These are phyloP conservation scores for Hemerocallis citrina DNA, from an alignment of 106 monocot species.

Conservation along the genomic window DNA sequence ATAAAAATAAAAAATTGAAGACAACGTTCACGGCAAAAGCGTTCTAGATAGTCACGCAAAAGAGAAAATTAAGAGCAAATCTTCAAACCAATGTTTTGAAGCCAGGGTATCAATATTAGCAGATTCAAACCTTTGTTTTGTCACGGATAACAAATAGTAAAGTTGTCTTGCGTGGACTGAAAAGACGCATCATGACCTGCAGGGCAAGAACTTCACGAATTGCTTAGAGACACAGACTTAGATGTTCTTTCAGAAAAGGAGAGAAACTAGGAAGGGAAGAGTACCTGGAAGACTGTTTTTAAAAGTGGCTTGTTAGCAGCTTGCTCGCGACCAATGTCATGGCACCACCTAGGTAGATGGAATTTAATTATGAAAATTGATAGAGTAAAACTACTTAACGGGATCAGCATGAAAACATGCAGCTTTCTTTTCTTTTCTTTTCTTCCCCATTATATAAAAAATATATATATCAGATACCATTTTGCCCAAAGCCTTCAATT, in stretches of 20 bases:
- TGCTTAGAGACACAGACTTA: background rate
- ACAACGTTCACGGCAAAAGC: too few relatives aligned
- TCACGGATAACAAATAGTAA: constrained; percentile 62
- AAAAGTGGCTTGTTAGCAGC: constrained; percentile 77
- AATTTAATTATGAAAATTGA: background rate
- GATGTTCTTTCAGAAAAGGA: background rate
- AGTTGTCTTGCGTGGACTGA: constrained; percentile 49
- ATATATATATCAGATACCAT: too few relatives aligned
- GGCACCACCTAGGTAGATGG: constrained; percentile 57
- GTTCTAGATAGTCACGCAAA: too few relatives aligned
- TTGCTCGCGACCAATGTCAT: constrained; percentile 85
- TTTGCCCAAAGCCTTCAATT: too few relatives aligned
- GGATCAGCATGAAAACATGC: background rate
- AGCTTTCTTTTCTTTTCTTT: background rate
- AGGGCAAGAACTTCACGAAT: background rate
- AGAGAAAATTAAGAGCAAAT: too few relatives aligned
- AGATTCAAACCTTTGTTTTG: constrained; percentile 34
- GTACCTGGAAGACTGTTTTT: constrained; percentile 74
- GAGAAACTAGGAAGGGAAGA: background rate
- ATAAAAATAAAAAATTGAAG: too few relatives aligned
- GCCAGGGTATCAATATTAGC: background rate
- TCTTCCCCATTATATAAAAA: too few relatives aligned
- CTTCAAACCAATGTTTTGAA: too few relatives aligned
- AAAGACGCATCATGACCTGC: constrained; percentile 60
- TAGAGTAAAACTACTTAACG: background rate